Evolutionary conservation across 441 rosid genomes (phyloP), one percentile per base, ranked within the genome.

Genomic region (Geranium incanum): DNA sequence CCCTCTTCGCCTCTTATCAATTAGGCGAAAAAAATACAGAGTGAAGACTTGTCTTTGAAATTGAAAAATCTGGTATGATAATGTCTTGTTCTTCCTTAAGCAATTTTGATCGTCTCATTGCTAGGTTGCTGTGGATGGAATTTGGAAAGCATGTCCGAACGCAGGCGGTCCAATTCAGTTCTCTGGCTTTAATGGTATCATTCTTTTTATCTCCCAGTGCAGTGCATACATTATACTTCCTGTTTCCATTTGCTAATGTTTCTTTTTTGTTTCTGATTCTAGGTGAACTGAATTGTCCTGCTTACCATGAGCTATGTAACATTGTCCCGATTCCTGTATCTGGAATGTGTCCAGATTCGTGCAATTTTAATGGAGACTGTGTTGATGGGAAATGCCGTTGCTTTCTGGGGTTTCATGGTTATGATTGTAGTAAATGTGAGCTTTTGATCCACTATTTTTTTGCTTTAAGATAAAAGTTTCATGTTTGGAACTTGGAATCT

Each of bases 91-190:
- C 23, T 57, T 57, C 63, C 63, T 57, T 15, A 0, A 43, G 59
- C 72, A 64, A 63, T 78, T 52, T 16, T 75, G n/a, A 39, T 9
- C 19, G 38, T 68, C 48, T 43, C 66, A n/a, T 68, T 74, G 76
- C 74, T 77, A 95, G 99, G 89, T 95, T 84, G 96, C 98, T 67
- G 99, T 95, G 75, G 99, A 92, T 81, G 99, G 95, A 72, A 82
- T 79, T 74, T 95, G 99, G 98, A 92, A 88, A 81, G 82, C 75
- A 39, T 95, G 99, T 79, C 95, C 97, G 12, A 82, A 76, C 78
- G 84, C 86, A 69, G 99, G 99, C 67, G 98, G 98, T 69, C 89
- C 92, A 39, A 81, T 92, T 83, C 93, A 84, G 76, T 95, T 90
- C 79, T 91, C 91, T 19, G 92, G 96, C 71, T 95, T 95, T 81